Evolutionary conservation across 2,329 filamentous ascomycete genomes (phyloP).

Genomic region (Lasiodiplodia hormozganensis): DNA sequence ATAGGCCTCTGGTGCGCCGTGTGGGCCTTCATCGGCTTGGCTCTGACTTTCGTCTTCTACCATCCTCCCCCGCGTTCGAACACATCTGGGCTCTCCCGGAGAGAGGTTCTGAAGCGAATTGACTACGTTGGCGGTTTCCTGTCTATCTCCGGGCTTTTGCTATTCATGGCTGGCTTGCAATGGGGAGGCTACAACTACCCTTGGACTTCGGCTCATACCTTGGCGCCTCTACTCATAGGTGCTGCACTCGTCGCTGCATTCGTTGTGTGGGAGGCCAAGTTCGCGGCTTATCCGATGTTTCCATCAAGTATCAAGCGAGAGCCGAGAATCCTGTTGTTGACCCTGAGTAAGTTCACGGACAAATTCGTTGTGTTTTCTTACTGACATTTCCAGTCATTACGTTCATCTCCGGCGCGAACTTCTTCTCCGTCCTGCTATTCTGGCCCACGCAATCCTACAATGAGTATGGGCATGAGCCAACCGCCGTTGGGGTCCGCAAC

Average conservation of each 20-base stretch:
- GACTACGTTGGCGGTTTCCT: conserved; percentile 42
- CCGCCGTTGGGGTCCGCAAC: conserved; percentile 43
- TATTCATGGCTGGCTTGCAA: conserved; percentile 50
- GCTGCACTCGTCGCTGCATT: conserved; percentile 44
- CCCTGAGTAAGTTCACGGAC: conserved; percentile 45
- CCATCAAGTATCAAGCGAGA: conserved; percentile 40
- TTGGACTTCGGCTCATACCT: conserved; percentile 48
- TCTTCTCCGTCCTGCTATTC: conserved; percentile 42
- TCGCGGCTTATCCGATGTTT: conserved; percentile 49
- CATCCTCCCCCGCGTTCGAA: conserved; percentile 42
- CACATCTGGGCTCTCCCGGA: conserved; percentile 42
- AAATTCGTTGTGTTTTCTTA: too few relatives aligned
- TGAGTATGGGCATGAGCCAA: conserved; percentile 40
- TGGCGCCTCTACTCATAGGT: conserved; percentile 47
- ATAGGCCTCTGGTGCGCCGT: conserved; percentile 43
- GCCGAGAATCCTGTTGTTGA: conserved; percentile 54
- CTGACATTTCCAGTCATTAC: conserved; percentile 35
- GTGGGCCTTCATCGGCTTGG: conserved; percentile 37
- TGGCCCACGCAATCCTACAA: conserved; percentile 40
- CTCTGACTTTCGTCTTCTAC: conserved; percentile 37
- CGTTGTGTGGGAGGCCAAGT: conserved; percentile 47
- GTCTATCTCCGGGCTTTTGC: conserved; percentile 41
- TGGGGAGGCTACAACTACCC: conserved; percentile 49
- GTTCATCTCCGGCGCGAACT: conserved; percentile 45
- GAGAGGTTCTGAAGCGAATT: conserved; percentile 41